phyloP scores from a whole-genome alignment of 306 rosid species.

The Hippophae gyantsensis region DNA sequence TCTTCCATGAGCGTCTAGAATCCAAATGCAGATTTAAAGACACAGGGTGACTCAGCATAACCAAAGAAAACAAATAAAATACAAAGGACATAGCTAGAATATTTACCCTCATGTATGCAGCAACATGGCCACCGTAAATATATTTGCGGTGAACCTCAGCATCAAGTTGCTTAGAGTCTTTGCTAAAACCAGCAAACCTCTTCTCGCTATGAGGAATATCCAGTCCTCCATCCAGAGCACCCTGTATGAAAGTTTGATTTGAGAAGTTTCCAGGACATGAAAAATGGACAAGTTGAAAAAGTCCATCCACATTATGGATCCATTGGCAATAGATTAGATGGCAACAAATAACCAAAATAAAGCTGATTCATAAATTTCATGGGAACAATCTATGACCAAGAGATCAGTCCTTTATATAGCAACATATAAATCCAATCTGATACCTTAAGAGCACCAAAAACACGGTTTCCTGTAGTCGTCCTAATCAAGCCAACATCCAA shows the following conservation, averaged over 20 bases:
- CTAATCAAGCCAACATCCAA: slow-evolving; percentile 80
- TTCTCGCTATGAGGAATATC: slow-evolving; percentile 90
- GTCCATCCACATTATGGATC: too few relatives aligned
- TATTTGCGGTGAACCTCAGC: slow-evolving; percentile 77
- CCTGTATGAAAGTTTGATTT: slow-evolving; percentile 27
- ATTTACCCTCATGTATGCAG: slow-evolving; percentile 57
- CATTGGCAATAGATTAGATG: too few relatives aligned
- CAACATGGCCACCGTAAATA: slow-evolving; percentile 67
- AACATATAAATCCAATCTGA: background rate
- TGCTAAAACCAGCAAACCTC: slow-evolving; percentile 72
- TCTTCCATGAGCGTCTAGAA: slow-evolving; percentile 54
- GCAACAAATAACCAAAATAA: too few relatives aligned
- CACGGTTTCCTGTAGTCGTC: slow-evolving; percentile 86
- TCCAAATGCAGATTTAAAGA: background rate
- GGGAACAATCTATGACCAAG: background rate
- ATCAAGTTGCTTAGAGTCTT: slow-evolving; percentile 65
- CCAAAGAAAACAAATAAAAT: background rate
- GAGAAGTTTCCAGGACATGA: too few relatives aligned
- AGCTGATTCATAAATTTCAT: too few relatives aligned
- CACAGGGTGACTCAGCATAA: background rate
- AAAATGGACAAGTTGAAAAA: too few relatives aligned
- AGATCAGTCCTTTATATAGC: background rate
- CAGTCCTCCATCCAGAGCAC: slow-evolving; percentile 85
- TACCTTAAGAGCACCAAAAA: slow-evolving; percentile 82
- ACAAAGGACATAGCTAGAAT: background rate